phyloP scores from a whole-genome alignment of 192 early-diverging fungal species.

The Radiomyces spectabilis region DNA sequence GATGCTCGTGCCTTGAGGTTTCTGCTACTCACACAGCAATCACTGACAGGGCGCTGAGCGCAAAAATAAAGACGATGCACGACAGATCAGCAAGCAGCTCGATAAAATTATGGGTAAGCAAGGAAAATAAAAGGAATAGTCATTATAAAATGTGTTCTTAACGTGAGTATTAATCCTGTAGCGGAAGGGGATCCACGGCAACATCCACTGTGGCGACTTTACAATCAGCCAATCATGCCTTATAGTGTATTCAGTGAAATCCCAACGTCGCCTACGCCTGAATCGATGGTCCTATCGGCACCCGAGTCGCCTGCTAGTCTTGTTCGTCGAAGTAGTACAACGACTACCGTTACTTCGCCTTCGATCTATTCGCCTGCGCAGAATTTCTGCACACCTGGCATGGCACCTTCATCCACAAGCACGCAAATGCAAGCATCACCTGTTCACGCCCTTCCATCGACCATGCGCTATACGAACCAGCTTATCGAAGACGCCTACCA shows the following conservation, averaged over 20 bases:
- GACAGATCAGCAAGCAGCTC: slow-evolving; percentile 58
- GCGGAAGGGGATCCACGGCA: slow-evolving; percentile 31
- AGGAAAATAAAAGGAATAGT: not conserved
- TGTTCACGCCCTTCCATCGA: too few species aligned
- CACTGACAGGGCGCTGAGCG: slow-evolving; percentile 63
- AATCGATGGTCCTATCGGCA: not conserved
- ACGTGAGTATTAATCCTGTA: not conserved
- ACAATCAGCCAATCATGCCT: not conserved
- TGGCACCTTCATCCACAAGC: too few species aligned
- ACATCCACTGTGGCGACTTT: slow-evolving; percentile 33
- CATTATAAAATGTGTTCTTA: slow-evolving; percentile 24
- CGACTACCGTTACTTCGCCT: too few species aligned
- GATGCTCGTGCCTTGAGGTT: too few species aligned
- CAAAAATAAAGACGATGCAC: slow-evolving; percentile 70
- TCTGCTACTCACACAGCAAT: too few species aligned
- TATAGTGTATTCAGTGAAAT: not conserved
- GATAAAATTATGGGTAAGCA: slow-evolving; percentile 49
- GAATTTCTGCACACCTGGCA: too few species aligned
- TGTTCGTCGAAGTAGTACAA: too few species aligned
- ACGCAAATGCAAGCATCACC: too few species aligned
- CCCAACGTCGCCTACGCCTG: not conserved
- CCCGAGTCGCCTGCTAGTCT: too few species aligned
- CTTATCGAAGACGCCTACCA: too few species aligned
- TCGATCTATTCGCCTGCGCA: too few species aligned
- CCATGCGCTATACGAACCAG: too few species aligned